phyloP scores from a whole-genome alignment of 139 green algal species.

The Chlorella sp. region DNA sequence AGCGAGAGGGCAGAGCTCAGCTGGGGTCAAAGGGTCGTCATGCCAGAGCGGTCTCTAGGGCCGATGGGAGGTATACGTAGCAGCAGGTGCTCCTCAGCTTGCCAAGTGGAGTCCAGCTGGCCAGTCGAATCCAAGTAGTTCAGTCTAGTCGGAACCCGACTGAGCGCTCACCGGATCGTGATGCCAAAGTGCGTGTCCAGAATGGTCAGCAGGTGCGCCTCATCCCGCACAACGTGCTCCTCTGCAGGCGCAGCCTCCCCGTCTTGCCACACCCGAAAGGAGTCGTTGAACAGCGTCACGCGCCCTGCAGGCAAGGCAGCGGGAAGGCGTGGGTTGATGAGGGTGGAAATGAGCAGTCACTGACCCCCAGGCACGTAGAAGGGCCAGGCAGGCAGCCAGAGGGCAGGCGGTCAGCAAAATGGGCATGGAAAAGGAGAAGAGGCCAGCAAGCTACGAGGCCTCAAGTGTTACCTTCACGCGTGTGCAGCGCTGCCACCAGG shows the following conservation, averaged over 20 bases:
- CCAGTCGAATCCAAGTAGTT: no score
- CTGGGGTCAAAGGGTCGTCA: no score
- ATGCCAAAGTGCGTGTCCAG: background rate
- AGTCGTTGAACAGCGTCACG: background rate
- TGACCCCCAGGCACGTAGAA: no score
- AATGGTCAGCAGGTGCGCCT: background rate
- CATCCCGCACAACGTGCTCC: background rate
- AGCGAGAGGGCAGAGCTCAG: no score
- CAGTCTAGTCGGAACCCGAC: no score
- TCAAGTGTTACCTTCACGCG: no score
- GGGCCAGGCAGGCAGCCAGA: background rate
- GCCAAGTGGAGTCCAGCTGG: no score
- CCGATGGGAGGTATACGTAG: no score
- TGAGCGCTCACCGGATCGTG: background rate
- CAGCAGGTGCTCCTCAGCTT: no score
- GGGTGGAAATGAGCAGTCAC: background rate
- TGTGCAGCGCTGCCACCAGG: background rate
- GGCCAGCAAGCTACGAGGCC: no score
- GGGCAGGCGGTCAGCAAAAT: background rate
- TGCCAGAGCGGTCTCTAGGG: no score
- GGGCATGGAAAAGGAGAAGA: no score
- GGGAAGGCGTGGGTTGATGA: background rate
- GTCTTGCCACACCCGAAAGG: background rate
- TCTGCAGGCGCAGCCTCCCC: background rate
- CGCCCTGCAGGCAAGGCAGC: background rate